Evolutionary conservation across 352 stramenopile species (phyloP).

Genomic region (Globisporangium nunn): DNA sequence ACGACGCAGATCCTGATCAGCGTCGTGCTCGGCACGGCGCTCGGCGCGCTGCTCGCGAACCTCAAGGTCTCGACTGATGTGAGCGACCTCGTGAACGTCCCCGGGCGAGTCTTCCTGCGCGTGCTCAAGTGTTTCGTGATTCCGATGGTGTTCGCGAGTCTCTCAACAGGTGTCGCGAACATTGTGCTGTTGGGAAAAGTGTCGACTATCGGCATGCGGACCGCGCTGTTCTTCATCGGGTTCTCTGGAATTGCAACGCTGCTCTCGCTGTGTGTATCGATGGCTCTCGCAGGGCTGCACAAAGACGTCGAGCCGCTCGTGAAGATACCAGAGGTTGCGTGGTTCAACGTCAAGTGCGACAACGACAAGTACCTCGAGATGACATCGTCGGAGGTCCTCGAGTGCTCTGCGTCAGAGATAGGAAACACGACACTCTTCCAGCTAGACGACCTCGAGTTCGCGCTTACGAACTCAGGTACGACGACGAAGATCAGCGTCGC

Average conservation of each 20-base stretch:
- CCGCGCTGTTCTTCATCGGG: conserved; percentile 37
- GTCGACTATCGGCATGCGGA: conserved; percentile 44
- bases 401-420: conserved; percentile 20
- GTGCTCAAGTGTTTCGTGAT: conserved; percentile 48
- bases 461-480: conserved; percentile 10
- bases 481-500: conserved; percentile 34
- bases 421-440: conserved; percentile 27
- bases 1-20: conserved; percentile 38
- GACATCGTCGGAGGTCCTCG: conserved; percentile 13
- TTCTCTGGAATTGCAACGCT: conserved; percentile 27
- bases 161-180: conserved; percentile 51
- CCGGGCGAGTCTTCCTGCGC: conserved; percentile 36
- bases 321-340: not conserved
- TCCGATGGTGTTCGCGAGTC: conserved; percentile 63
- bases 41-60: conserved; percentile 28
- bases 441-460: conserved; percentile 31
- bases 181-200: conserved; percentile 65
- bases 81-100: conserved; percentile 28
- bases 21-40: conserved; percentile 21
- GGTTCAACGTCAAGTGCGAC: conserved; percentile 28
- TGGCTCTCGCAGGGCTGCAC: conserved; percentile 35
- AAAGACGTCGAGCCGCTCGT: not conserved
- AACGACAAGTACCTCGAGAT: conserved; percentile 29
- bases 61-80: conserved; percentile 28
- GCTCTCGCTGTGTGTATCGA: conserved; percentile 33